phyloP scores from a whole-genome alignment of 257 asterid genomes.

The Solanum microdontum region DNA sequence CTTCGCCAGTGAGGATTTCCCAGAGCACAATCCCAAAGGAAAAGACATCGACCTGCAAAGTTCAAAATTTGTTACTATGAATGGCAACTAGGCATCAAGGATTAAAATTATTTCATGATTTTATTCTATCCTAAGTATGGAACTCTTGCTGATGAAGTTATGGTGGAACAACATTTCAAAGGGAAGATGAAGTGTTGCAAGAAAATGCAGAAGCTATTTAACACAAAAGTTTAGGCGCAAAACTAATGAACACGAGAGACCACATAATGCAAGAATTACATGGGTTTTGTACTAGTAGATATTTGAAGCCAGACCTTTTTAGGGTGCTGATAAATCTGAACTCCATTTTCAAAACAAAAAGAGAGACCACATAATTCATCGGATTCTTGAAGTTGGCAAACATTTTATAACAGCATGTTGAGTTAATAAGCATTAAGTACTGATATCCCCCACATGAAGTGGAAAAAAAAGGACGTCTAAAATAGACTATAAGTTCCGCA shows the following conservation, averaged over 20 bases:
- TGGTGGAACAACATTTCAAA: not conserved
- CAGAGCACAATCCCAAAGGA: constrained; percentile 9
- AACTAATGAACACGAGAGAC: not conserved
- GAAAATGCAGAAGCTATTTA: not conserved
- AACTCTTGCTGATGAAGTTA: not conserved
- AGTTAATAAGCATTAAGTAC: not conserved
- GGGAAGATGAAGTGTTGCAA: not conserved
- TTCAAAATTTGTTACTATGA: not conserved
- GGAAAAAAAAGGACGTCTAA: not conserved
- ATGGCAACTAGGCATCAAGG: not conserved
- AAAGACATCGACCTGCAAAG: constrained; percentile 6
- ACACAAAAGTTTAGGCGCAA: not conserved
- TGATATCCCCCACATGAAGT: not conserved
- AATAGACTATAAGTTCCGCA: not conserved
- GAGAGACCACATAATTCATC: not conserved
- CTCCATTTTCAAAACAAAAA: not conserved
- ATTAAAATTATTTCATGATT: not conserved
- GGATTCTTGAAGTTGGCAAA: not conserved
- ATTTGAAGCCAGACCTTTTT: not conserved
- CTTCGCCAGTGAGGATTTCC: constrained; percentile 10
- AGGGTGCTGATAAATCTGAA: not conserved
- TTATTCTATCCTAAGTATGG: not conserved
- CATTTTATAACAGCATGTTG: not conserved
- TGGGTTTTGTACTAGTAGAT: not conserved
- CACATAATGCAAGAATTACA: not conserved